These are phyloP conservation scores for Lactuca saligna DNA, from an alignment of 129 eudicot species.

Conservation along the genomic window DNA sequence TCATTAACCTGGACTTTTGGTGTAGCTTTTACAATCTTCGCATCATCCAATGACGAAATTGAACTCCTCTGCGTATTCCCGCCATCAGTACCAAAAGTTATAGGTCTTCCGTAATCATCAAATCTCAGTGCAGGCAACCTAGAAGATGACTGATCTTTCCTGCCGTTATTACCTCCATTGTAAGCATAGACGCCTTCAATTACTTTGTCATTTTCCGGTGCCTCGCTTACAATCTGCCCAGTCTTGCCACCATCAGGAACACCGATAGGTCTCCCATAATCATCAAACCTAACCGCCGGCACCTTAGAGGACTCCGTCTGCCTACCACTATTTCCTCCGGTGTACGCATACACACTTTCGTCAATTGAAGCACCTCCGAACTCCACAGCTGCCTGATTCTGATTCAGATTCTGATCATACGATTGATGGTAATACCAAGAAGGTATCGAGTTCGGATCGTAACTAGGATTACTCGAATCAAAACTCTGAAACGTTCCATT, in stretches of 20 bases:
- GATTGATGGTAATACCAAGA: constrained; percentile 22
- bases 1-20: constrained; percentile 43
- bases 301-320: constrained; percentile 15
- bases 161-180: constrained; percentile 41
- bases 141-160: constrained; percentile 27
- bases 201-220: constrained; percentile 4
- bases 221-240: constrained; percentile 4
- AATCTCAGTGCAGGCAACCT: constrained; percentile 39
- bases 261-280: constrained; percentile 43
- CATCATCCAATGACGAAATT: constrained; percentile 12
- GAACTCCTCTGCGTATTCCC: constrained; percentile 34
- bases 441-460: constrained; percentile 29
- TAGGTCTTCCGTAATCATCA: constrained; percentile 95
- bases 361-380: constrained; percentile 20
- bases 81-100: constrained; percentile 31
- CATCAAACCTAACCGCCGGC: constrained; percentile 31
- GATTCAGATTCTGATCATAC: constrained; percentile 26
- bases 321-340: constrained; percentile 22
- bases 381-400: constrained; percentile 24
- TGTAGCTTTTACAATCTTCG: constrained; percentile 48
- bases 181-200: constrained; percentile 53
- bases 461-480: constrained; percentile 29
- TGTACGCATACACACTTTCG: constrained; percentile 20
- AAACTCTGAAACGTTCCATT: constrained; percentile 17
- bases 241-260: constrained; percentile 1